phyloP scores from a whole-genome alignment of 768 basidiomycete genomes.

The Nidularia sp. region DNA sequence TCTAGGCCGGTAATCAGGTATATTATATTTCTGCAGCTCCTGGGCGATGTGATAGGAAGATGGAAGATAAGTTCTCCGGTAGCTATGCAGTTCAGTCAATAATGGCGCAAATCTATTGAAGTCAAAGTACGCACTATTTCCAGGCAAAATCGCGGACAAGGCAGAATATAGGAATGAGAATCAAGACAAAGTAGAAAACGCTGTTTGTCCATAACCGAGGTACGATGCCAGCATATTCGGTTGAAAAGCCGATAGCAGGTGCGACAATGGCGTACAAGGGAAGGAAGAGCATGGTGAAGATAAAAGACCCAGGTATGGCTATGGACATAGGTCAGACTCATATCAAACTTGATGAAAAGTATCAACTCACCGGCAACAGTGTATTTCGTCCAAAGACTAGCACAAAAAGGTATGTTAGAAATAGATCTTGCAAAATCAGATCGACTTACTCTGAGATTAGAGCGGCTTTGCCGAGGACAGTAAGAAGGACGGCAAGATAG shows the following conservation, averaged over 20 bases:
- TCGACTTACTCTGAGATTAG: constrained; percentile 88
- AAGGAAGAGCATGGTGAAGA: constrained; percentile 94
- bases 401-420: not conserved
- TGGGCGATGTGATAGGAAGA: constrained; percentile 97
- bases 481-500: constrained; percentile 91
- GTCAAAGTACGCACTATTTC: constrained; percentile 79
- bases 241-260: constrained; percentile 83
- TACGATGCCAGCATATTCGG: constrained; percentile 87
- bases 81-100: constrained; percentile 40
- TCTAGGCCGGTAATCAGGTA: constrained; percentile 92
- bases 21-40: constrained; percentile 98
- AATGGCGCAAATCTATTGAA: not conserved
- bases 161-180: constrained; percentile 82
- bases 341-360: too few relatives aligned
- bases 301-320: constrained; percentile 95
- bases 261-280: constrained; percentile 88
- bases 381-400: constrained; percentile 98
- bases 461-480: constrained; percentile 96
- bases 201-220: constrained; percentile 84
- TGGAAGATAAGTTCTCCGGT: constrained; percentile 86
- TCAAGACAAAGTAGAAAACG: constrained; percentile 86
- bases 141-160: constrained; percentile 87
- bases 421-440: not conserved
- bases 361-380: constrained; percentile 62
- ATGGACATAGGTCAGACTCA: too few relatives aligned